Percentiles rank a stretch among this genome's conserved stretches.
Conservation (phyloP, 2,329 filamentous ascomycete genomes). For the Alternaria triticimaculans region DNA sequence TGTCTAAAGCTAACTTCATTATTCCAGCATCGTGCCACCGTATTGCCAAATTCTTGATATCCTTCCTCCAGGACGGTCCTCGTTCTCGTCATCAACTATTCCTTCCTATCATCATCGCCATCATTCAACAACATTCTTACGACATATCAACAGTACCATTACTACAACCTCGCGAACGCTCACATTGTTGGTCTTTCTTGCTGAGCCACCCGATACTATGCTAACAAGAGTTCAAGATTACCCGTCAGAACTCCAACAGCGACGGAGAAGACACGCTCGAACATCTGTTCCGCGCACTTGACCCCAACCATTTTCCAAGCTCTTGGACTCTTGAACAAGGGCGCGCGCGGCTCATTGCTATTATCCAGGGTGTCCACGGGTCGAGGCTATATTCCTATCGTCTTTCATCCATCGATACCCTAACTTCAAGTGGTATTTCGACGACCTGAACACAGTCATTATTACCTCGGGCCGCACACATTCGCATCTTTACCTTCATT, state of each 20-base stretch:
- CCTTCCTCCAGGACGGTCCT: not conserved
- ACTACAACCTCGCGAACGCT: not conserved
- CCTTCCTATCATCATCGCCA: not conserved
- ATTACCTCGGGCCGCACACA: not conserved
- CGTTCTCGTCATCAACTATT: not conserved
- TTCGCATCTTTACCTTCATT: not conserved
- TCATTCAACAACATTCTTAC: not conserved
- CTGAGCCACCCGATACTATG: no score
- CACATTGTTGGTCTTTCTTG: not conserved
- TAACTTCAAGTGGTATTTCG: not conserved
- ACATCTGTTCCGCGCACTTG: no score
- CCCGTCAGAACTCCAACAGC: no score
- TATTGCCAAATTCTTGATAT: not conserved
- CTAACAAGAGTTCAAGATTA: no score
- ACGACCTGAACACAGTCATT: no score
- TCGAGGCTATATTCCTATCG: not conserved
- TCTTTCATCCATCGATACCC: not conserved
- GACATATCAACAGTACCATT: not conserved
- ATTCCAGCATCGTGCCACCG: not conserved
- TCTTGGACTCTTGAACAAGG: no score
- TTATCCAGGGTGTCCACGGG: no score
- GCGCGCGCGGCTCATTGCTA: no score
- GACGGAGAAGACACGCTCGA: no score
- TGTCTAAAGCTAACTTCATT: no score
- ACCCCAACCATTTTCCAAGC: no score